Percentiles rank a stretch among this genome's conserved stretches.
These are phyloP conservation scores for Scheffersomyces segobiensis DNA, from an alignment of 1,139 yeast genomes.

Conservation along the genomic window DNA sequence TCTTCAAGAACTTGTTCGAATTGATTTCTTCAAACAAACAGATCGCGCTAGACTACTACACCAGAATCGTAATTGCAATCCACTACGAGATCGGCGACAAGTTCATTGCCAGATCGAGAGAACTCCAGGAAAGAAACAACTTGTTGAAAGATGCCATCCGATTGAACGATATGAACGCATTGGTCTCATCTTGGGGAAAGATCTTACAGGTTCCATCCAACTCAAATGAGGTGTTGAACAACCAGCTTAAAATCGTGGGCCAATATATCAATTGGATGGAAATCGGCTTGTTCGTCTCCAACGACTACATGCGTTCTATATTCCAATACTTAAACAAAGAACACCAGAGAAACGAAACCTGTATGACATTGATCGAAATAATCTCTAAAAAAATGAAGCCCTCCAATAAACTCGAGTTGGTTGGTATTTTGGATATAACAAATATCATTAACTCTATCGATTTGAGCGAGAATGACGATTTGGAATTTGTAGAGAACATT, in stretches of 20 bases:
- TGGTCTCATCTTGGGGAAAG: slow-evolving; percentile 70
- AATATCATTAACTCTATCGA: slow-evolving; percentile 45
- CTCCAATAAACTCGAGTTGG: slow-evolving; percentile 75
- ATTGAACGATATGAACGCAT: slow-evolving; percentile 65
- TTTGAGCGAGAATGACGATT: slow-evolving; percentile 35
- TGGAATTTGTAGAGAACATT: slow-evolving; percentile 75
- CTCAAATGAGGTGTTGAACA: slow-evolving; percentile 52
- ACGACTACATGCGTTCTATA: slow-evolving; percentile 61
- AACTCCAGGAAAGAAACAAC: slow-evolving; percentile 64
- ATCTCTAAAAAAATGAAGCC: slow-evolving; percentile 92
- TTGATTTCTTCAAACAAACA: slow-evolving; percentile 36
- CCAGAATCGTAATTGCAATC: slow-evolving; percentile 70
- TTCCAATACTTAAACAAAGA: slow-evolving; percentile 58
- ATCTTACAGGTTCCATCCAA: slow-evolving; percentile 42
- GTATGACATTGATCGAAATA: slow-evolving; percentile 76
- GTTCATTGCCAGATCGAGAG: slow-evolving; percentile 68
- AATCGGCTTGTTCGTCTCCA: slow-evolving; percentile 71
- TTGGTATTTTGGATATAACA: slow-evolving; percentile 68
- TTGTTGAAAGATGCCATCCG: slow-evolving; percentile 81
- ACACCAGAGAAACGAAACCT: slow-evolving; percentile 56
- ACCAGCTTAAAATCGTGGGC: slow-evolving; percentile 71
- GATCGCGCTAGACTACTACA: slow-evolving; percentile 71
- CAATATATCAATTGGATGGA: slow-evolving; percentile 96
- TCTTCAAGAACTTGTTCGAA: slow-evolving; percentile 64
- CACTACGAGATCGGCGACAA: slow-evolving; percentile 95